Evolutionary conservation across 106 monocot species (phyloP), one percentile per base, ranked within the genome.

Genomic region (Platanthera zijinensis): DNA sequence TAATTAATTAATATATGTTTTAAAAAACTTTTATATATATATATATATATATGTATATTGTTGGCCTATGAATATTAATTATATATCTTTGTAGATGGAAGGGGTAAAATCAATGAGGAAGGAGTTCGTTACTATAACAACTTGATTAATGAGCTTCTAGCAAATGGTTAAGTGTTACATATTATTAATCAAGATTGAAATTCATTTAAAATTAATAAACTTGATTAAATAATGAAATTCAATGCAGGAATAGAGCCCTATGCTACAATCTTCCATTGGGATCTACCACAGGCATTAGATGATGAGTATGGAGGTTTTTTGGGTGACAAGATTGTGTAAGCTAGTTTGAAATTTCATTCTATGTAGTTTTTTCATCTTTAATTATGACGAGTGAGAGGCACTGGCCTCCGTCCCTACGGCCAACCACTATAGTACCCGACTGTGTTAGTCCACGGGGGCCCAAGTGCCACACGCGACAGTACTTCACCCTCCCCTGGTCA

Each of bases 201-300:
- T 39, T 39, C 39, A 39, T 39, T n/a, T n/a, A n/a, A n/a, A n/a
- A n/a, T n/a, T n/a, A n/a, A n/a, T n/a, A n/a, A n/a, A n/a, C n/a
- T n/a, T n/a, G n/a, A n/a, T n/a, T n/a, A n/a, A 17, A 32, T 39
- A 39, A 13, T 15, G 11, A 7, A 3, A 39, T 39, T 39, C 39
- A 0, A 39, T 46, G 14, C 12, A 89, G 89, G 89, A 10, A 13
- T 89, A 9, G 57, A 51, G 52, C 89, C 89, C 4, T 89, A 74
- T 79, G 86, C 84, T 10, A 89, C 89, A 11, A 6, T 89, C 9
- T 89, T 86, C 66, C 89, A 86, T 57, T 89, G 86, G 86, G 89
- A 89, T 66, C 48, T 72, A 4, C 89, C 89, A 17, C 83, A 83
- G 78, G 75, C 61, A 49, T 39, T 89, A 21, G 85, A 89, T 76